These are phyloP conservation scores for Kalmusia sp. DNA, from an alignment of 2,329 filamentous ascomycete genomes.

Conservation along the genomic window DNA sequence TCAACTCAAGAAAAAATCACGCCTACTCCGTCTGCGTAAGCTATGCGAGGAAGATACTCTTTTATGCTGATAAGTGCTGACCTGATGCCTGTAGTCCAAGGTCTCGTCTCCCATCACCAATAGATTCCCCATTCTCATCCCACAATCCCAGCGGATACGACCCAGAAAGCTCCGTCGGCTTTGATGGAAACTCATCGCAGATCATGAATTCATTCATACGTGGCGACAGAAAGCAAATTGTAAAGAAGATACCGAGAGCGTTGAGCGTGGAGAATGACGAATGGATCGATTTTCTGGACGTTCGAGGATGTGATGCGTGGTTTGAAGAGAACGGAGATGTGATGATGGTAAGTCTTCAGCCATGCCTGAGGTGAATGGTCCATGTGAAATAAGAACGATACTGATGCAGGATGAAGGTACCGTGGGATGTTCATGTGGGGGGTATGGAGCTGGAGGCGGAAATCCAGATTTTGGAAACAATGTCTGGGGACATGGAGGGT, in stretches of 20 bases:
- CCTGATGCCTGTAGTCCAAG: not conserved
- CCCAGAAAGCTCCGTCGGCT: constrained; percentile 15
- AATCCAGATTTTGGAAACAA: not conserved
- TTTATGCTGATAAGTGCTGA: not conserved
- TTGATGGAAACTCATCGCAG: constrained; percentile 29
- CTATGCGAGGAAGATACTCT: not conserved
- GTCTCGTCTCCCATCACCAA: not conserved
- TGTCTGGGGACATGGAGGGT: not conserved
- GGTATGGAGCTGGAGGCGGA: constrained; percentile 1
- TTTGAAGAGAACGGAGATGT: constrained; percentile 39
- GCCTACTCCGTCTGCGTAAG: not conserved
- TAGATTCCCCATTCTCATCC: not conserved
- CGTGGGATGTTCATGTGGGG: constrained; percentile 5
- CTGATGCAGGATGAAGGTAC: constrained; percentile 1
- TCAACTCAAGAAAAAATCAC: constrained; percentile 1
- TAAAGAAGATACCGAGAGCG: constrained; percentile 15
- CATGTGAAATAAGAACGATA: too few species aligned
- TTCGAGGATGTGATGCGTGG: constrained; percentile 37
- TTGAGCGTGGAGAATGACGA: constrained; percentile 38
- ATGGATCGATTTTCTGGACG: constrained; percentile 35
- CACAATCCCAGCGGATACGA: constrained; percentile 3
- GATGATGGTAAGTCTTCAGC: constrained; percentile 16
- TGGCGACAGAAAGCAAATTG: too few species aligned
- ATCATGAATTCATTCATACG: not conserved
- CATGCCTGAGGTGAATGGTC: too few species aligned